These are phyloP conservation scores for Cutaneotrichosporon curvatum DNA, from an alignment of 1,284 basidiomycete species.

Conservation along the genomic window DNA sequence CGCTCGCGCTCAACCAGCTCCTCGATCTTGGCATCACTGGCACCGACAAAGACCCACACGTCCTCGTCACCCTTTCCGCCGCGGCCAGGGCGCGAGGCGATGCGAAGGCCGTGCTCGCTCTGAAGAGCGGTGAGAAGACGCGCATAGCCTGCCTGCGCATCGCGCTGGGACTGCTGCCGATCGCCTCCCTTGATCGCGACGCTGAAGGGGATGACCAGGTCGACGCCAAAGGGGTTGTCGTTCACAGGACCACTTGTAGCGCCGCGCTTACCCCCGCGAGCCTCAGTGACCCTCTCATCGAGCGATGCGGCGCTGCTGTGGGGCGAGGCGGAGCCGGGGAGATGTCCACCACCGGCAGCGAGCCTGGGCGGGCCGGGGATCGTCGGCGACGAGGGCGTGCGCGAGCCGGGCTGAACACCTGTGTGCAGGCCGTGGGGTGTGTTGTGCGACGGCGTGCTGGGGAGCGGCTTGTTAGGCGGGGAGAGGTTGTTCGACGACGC, in stretches of 20 bases:
- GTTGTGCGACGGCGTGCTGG: too few relatives aligned
- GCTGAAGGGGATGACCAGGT: constrained; percentile 38
- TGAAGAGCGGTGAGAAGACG: constrained; percentile 24
- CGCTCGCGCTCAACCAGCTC: constrained; percentile 66
- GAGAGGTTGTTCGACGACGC: too few relatives aligned
- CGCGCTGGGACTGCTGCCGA: constrained; percentile 4
- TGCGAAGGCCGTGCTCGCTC: constrained; percentile 33
- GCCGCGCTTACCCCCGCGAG: too few relatives aligned
- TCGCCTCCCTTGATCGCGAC: not conserved
- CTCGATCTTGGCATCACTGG: constrained; percentile 57
- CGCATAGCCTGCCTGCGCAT: constrained; percentile 31
- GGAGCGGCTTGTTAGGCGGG: too few relatives aligned
- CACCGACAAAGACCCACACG: constrained; percentile 71
- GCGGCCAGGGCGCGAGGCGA: constrained; percentile 29
- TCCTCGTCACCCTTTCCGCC: constrained; percentile 59
- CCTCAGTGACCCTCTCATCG: not conserved
- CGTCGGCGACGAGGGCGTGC: not conserved
- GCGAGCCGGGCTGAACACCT: too few relatives aligned
- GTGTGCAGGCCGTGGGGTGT: too few relatives aligned
- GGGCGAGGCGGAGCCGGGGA: not conserved
- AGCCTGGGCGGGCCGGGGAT: not conserved
- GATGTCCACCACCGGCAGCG: too few relatives aligned
- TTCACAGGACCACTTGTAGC: too few relatives aligned
- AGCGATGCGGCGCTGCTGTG: not conserved
- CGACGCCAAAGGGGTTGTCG: constrained; percentile 39